Evolutionary conservation across 75 land plant genomes (phyloP), one percentile per base, ranked within the genome.

Genomic region (Selaginella tamariscina): DNA sequence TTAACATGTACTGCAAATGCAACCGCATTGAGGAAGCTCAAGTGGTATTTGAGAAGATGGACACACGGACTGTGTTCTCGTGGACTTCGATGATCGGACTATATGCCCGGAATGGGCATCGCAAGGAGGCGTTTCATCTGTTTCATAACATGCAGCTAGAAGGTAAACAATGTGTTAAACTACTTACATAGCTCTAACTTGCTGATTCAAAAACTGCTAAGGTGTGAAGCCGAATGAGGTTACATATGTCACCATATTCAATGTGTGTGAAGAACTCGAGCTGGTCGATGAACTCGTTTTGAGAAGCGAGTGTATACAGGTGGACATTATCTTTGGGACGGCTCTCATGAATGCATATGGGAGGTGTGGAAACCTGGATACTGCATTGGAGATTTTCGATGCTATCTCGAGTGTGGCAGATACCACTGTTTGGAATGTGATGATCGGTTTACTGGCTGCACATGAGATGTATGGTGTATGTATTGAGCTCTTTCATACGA

Each of bases 21-120:
- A n/a, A n/a, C 27, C 5, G 24, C 21, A 2, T n/a, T 9, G 62
- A 59, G 21, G 23, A 59, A 8, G 62, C 62, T n/a, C 2, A 21
- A 9, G 24, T 5, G 62, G 62, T 59, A 21, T 59, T 59, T n/a
- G 18, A 59, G 23, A n/a, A 21, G 62, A 59, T 59, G 18, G n/a
- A 21, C 2, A 21, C 5, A 5, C 5, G n/a, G 62, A 26, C 9
- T n/a, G 62, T 27, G 24, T 2, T 59, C 8, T 5, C 62, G 2
- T 59, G 62, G 62, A 59, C 21, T 5, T 59, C 62, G 8, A 5
- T 59, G 18, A 26, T 59, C 26, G 26, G 24, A 5, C n/a, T 21
- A 9, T 8, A 59, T 59, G 62, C 62, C 26, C 62, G 26, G 62
- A 59, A n/a, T 59, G 62, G 62, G 62, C 62, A 59, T 27, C 27